These are phyloP conservation scores for Medakamo hakoo DNA, from an alignment of 139 green algal genomes.

Conservation along the genomic window DNA sequence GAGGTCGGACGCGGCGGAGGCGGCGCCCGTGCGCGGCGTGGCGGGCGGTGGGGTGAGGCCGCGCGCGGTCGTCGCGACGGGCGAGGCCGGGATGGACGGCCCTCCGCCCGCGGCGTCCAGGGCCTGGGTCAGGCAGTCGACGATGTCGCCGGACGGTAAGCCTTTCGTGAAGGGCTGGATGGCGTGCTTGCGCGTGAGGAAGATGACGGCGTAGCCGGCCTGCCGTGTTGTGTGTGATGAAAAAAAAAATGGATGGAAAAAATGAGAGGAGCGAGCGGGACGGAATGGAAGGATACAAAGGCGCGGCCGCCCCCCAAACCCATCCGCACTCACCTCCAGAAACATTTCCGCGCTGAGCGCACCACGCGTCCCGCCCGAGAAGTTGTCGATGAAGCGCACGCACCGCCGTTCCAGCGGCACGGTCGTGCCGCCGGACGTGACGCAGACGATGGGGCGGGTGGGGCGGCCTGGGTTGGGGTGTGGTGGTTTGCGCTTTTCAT, in stretches of 20 bases:
- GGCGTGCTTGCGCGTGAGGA: slow-evolving; percentile 60
- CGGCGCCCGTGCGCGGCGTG: too few species aligned
- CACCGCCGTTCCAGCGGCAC: slow-evolving; percentile 86
- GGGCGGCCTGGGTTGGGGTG: not conserved
- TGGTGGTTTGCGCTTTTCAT: too few species aligned
- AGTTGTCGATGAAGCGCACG: slow-evolving; percentile 98
- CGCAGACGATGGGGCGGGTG: slow-evolving; percentile 24
- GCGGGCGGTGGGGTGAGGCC: too few species aligned
- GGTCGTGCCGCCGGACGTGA: slow-evolving; percentile 90
- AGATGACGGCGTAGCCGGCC: slow-evolving; percentile 83
- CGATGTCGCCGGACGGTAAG: slow-evolving; percentile 23
- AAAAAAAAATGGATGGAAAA: not conserved
- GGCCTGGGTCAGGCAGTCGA: slow-evolving; percentile 15
- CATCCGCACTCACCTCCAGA: slow-evolving; percentile 27
- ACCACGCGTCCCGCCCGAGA: slow-evolving; percentile 70
- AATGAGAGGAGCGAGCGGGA: too few species aligned
- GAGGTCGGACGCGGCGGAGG: too few species aligned
- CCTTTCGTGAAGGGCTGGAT: slow-evolving; percentile 68
- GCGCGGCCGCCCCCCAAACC: not conserved
- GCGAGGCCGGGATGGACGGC: not conserved
- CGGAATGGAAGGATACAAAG: too few species aligned
- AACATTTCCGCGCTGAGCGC: slow-evolving; percentile 75
- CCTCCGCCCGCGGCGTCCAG: not conserved
- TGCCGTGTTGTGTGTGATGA: slow-evolving; percentile 12
- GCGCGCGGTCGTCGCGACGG: not conserved